Evolutionary conservation across 805 yeast species (phyloP).

Genomic region (Groenewaldozyma salmanticensis): DNA sequence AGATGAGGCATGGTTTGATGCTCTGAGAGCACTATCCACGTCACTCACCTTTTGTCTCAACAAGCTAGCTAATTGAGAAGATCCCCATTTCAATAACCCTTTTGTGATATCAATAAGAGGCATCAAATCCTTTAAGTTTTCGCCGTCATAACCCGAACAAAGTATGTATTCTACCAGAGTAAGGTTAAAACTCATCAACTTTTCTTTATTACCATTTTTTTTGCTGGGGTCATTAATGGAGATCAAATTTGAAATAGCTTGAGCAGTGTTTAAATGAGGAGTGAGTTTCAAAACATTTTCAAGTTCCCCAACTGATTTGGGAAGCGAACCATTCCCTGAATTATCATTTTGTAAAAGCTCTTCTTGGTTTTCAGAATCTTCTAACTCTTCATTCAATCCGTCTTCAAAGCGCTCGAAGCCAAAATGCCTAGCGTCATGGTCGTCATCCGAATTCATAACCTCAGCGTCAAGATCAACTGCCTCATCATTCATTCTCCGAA

Average conservation of each 20-base stretch:
- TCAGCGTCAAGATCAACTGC: constrained; percentile 12
- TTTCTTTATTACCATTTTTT: constrained; percentile 74
- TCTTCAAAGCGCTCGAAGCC: constrained; percentile 31
- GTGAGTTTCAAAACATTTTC: constrained; percentile 34
- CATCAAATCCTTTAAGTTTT: neutral
- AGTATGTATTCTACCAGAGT: constrained; percentile 23
- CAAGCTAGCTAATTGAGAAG: no score
- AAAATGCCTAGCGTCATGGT: constrained; percentile 34
- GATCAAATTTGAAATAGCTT: constrained; percentile 44
- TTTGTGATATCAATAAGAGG: no score
- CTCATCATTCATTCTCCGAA: constrained; percentile 31
- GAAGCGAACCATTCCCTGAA: constrained; percentile 4
- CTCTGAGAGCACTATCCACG: no score
- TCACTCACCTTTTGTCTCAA: no score
- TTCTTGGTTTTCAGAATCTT: constrained; percentile 19
- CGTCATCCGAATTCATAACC: neutral
- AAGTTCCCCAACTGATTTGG: constrained; percentile 6
- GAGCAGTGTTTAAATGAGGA: constrained; percentile 39
- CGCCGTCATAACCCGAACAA: neutral
- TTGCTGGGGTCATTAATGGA: constrained; percentile 62
- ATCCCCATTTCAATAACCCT: no score
- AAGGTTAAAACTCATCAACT: constrained; percentile 51
- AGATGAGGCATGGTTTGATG: no score
- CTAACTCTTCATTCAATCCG: constrained; percentile 25
- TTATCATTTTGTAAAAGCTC: constrained; percentile 7